Conservation (phyloP, 2,329 filamentous ascomycete genomes). For the Lasiodiplodia citricola region DNA sequence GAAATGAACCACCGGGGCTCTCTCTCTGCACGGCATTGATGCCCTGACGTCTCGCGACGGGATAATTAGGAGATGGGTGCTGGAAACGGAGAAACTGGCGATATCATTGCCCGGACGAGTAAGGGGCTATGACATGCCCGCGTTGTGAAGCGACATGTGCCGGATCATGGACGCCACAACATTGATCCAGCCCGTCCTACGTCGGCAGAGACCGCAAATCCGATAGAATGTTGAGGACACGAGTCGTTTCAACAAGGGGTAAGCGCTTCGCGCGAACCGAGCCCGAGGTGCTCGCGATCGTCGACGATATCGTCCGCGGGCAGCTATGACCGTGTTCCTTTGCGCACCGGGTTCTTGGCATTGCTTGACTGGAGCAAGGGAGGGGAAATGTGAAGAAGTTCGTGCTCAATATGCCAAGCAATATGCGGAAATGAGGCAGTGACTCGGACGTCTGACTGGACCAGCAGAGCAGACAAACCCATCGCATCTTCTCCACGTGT, state of each 20-base stretch:
- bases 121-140: neutral
- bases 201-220: conserved; percentile 17
- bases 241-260: conserved; percentile 7
- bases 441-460: neutral
- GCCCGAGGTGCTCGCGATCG: neutral
- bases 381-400: neutral
- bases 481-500: neutral
- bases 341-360: conserved; percentile 9
- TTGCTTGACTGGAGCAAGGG: conserved; percentile 18
- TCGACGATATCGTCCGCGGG: neutral
- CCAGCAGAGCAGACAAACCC: neutral
- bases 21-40: neutral
- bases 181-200: neutral
- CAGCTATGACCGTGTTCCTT: neutral
- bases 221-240: conserved; percentile 17
- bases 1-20: neutral
- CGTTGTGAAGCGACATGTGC: neutral
- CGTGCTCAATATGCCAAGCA: neutral
- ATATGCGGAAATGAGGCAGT: neutral
- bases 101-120: conserved; percentile 7
- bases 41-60: conserved; percentile 11
- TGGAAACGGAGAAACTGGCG: neutral
- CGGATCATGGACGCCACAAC: neutral
- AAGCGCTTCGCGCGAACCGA: conserved; percentile 3
- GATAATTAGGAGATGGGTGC: neutral